These are phyloP conservation scores for Beta macrorhiza DNA, from an alignment of 179 eudicot genomes.

Conservation along the genomic window DNA sequence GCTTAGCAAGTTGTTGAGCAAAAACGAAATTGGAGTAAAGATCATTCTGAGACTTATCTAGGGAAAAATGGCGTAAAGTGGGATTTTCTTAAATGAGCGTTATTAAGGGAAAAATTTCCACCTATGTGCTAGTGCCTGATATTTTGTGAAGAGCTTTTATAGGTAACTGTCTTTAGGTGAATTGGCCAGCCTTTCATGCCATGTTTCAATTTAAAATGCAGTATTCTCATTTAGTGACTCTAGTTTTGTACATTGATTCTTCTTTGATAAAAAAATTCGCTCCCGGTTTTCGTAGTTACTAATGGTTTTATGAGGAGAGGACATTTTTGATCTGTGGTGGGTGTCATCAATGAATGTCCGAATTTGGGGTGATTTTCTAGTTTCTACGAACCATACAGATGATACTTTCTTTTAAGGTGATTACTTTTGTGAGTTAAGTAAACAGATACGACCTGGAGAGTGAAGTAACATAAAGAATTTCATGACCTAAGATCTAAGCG, in stretches of 20 bases:
- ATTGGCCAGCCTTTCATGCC: background rate
- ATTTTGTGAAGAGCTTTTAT: background rate
- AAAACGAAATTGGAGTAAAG: background rate
- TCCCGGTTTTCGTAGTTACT: background rate
- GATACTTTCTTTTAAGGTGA: background rate
- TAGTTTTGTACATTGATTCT: background rate
- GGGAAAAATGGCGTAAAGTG: no score
- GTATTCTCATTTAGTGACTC: background rate
- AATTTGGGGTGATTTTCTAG: background rate
- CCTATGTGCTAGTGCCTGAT: background rate
- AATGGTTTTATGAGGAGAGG: background rate
- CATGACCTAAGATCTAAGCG: no score
- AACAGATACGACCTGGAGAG: background rate
- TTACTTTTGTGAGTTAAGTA: background rate
- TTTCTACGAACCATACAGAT: no score
- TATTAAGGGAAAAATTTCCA: no score
- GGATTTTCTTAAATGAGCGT: no score
- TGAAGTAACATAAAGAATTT: no score
- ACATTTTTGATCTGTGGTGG: background rate
- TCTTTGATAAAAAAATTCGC: background rate
- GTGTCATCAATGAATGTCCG: background rate
- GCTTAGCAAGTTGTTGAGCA: background rate
- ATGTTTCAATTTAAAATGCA: background rate
- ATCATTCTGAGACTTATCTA: background rate
- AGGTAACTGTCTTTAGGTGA: background rate